Base-by-base conservation (phyloP, 768 basidiomycete genomes). In the Gymnopilus dilepis region DNA sequence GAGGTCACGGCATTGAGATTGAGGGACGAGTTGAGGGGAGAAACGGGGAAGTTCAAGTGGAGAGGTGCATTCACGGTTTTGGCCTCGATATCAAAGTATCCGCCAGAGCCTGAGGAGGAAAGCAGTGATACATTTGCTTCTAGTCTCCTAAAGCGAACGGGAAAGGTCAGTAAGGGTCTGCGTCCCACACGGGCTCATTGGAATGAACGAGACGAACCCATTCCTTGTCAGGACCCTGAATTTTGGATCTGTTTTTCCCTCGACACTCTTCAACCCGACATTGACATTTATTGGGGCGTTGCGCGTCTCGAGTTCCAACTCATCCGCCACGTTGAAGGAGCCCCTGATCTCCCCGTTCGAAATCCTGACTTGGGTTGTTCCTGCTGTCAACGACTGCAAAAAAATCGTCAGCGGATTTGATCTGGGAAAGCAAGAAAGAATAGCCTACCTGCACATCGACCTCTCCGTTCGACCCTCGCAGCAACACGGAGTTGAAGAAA, bases 271-370 rank as follows among this genome's bases (percentile, higher is more conserved):
- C 43, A 87, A 62, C 28, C 70, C 74, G 26, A 86, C 78, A n/a
- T 70, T 66, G 0, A 75, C 74, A 5, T 73, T 56, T 54, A 89
- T 78, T 1, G 52, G 70, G 1, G 74, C 74, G 62, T 86, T 85
- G 21, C 75, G 63, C n/a, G 80, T 80, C 12, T 64, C n/a, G 19
- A 80, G 62, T 5, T 41, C 60, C 15, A 80, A 69, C 19, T 68
- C 69, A 0, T 65, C 61, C 0, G 76, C 70, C 8, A 71, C 67
- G 21, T 77, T 77, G 73, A 83, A 86, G 31, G 63, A 66, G 7
- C 87, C 87, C 2, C 61, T 61, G 33, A 89, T 84, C 7, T 64
- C 67, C n/a, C 77, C 78, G 51, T 84, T n/a, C n/a, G n/a, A n/a
- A n/a, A n/a, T 86, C 5, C 75, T 65, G 1, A 81, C 82, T 21